phyloP scores from a whole-genome alignment of 2,329 filamentous ascomycete genomes.

The Monosporascus sp. region DNA sequence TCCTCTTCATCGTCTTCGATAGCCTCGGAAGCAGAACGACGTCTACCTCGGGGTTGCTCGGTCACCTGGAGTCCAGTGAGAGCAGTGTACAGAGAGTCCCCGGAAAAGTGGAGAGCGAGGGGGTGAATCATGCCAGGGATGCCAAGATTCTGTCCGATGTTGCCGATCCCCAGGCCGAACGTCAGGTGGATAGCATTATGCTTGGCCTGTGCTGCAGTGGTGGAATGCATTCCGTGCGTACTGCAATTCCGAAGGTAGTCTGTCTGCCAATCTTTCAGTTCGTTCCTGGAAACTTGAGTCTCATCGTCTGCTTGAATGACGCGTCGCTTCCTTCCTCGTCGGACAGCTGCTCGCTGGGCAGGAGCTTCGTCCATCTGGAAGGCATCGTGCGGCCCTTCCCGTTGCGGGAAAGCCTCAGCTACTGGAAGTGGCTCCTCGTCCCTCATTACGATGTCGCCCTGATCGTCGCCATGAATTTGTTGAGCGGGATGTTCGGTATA shows the following conservation, averaged over 20 bases:
- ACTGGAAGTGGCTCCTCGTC: slow-evolving; percentile 33
- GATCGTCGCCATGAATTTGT: slow-evolving; percentile 16
- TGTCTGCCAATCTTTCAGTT: slow-evolving; percentile 34
- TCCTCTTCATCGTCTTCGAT: slow-evolving; percentile 33
- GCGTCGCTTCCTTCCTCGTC: slow-evolving; percentile 18
- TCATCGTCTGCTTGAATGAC: slow-evolving; percentile 21
- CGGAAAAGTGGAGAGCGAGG: slow-evolving; percentile 41
- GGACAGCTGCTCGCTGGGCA: slow-evolving; percentile 8
- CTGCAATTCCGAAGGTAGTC: slow-evolving; percentile 46
- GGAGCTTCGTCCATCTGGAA: slow-evolving; percentile 9
- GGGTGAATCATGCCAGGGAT: slow-evolving; percentile 32
- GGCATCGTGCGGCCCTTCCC: slow-evolving; percentile 12
- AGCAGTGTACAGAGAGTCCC: slow-evolving; percentile 33
- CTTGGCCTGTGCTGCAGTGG: slow-evolving; percentile 32
- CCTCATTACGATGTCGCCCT: slow-evolving; percentile 31
- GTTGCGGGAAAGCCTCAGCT: slow-evolving; percentile 28
- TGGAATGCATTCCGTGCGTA: slow-evolving; percentile 18
- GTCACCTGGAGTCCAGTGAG: slow-evolving; percentile 29
- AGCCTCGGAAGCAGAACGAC: slow-evolving; percentile 39
- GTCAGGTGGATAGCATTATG: slow-evolving; percentile 34
- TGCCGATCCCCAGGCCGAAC: slow-evolving; percentile 33
- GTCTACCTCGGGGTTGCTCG: slow-evolving; percentile 16
- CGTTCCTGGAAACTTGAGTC: slow-evolving; percentile 29
- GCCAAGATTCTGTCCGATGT: slow-evolving; percentile 28
- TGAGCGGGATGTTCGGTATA: slow-evolving; percentile 10